These are phyloP conservation scores for Phytophthora macrochlamydospora DNA, from an alignment of 352 stramenopile genomes.

Conservation along the genomic window DNA sequence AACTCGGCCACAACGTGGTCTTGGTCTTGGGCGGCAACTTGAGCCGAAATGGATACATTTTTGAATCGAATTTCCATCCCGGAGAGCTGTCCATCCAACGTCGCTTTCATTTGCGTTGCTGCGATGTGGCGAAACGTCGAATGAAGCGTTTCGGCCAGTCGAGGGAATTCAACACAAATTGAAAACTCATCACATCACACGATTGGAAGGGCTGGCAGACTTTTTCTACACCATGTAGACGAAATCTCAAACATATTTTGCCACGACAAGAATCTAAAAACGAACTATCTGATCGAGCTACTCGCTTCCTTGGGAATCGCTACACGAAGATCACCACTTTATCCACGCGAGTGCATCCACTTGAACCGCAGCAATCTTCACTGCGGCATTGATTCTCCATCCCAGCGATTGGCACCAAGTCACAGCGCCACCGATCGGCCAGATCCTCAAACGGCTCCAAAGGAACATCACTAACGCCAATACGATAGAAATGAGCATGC, in stretches of 20 bases:
- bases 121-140: background rate
- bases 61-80: background rate
- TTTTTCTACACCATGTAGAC: no score
- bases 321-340: no score
- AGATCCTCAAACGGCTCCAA: no score
- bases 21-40: background rate
- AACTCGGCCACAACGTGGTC: background rate
- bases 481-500: no score
- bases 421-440: no score
- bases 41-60: background rate
- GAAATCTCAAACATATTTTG: no score
- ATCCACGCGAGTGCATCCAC: no score
- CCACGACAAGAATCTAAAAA: no score
- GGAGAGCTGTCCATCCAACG: background rate
- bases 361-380: no score
- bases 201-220: background rate
- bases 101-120: background rate
- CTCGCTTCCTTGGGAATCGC: constrained; percentile 1
- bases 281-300: constrained; percentile 3
- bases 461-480: background rate
- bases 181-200: background rate
- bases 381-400: no score
- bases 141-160: background rate
- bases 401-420: no score
- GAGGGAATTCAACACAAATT: background rate